Evolutionary conservation across 73 alveolate species (phyloP).

Genomic region (Paramecium caudatum): DNA sequence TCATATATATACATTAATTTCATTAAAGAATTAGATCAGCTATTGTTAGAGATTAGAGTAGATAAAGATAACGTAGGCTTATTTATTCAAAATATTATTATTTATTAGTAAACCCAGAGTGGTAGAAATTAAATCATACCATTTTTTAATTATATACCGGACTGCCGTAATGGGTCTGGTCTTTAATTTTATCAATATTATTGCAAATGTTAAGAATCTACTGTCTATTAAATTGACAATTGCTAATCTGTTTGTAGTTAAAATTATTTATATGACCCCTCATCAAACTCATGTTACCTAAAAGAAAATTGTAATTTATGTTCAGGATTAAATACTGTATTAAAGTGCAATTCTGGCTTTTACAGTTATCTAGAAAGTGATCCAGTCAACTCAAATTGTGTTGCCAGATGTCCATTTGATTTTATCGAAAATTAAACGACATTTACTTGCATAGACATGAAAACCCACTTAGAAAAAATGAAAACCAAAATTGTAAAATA

Average conservation of each 20-base stretch:
- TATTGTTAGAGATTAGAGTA: background rate
- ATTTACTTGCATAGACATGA: background rate
- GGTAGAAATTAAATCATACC: background rate
- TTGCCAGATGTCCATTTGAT: background rate
- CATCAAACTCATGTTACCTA: background rate
- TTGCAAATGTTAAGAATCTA: background rate
- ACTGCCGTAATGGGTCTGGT: background rate
- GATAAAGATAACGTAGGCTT: background rate
- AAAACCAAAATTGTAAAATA: background rate
- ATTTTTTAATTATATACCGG: background rate
- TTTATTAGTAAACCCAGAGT: background rate
- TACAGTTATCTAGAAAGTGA: background rate
- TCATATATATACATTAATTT: background rate
- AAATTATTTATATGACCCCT: background rate
- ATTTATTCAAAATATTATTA: background rate
- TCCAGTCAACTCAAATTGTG: background rate
- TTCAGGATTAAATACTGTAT: background rate
- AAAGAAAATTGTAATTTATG: background rate
- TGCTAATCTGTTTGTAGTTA: background rate
- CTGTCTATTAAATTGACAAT: background rate
- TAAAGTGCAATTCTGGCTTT: background rate
- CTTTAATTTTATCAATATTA: background rate
- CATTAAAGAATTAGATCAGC: background rate
- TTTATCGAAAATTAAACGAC: background rate
- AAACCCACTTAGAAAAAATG: background rate